These are phyloP conservation scores for Boletus semigastroideus DNA, from an alignment of 1,284 basidiomycete genomes.

Conservation along the genomic window DNA sequence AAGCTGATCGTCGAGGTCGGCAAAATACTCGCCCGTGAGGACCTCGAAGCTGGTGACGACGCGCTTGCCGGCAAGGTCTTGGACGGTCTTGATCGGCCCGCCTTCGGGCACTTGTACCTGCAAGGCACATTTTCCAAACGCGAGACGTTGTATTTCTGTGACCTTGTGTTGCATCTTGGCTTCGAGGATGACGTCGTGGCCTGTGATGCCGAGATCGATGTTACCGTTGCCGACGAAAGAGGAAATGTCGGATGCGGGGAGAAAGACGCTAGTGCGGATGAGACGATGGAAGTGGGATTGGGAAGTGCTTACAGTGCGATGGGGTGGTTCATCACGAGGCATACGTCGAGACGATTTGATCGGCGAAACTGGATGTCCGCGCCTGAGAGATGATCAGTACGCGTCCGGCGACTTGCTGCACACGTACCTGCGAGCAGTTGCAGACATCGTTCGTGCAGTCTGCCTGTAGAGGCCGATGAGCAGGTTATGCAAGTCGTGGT, in stretches of 20 bases:
- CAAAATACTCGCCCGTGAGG: slow-evolving; percentile 81
- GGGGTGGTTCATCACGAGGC: slow-evolving; percentile 88
- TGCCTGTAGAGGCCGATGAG: slow-evolving; percentile 48
- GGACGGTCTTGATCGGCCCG: slow-evolving; percentile 67
- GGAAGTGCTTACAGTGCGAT: slow-evolving; percentile 74
- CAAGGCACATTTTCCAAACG: slow-evolving; percentile 92
- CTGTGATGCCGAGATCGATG: slow-evolving; percentile 91
- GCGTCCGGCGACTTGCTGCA: background rate
- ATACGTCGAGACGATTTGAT: slow-evolving; percentile 88
- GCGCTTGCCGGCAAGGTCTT: slow-evolving; percentile 86
- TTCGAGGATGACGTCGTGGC: slow-evolving; percentile 97
- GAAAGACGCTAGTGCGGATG: slow-evolving; percentile 76
- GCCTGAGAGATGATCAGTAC: slow-evolving; percentile 46
- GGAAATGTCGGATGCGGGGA: slow-evolving; percentile 96
- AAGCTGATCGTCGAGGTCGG: slow-evolving; percentile 62
- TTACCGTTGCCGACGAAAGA: slow-evolving; percentile 98
- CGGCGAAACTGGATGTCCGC: slow-evolving; percentile 97
- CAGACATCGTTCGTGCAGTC: slow-evolving; percentile 92
- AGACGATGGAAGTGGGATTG: background rate
- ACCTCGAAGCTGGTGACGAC: slow-evolving; percentile 95
- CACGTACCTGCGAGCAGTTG: slow-evolving; percentile 71
- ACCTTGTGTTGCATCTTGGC: slow-evolving; percentile 77
- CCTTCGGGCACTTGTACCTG: slow-evolving; percentile 94
- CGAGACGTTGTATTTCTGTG: slow-evolving; percentile 81
- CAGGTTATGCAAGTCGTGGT: background rate